phyloP scores from a whole-genome alignment of 768 basidiomycete species.

The Mycena galopus region DNA sequence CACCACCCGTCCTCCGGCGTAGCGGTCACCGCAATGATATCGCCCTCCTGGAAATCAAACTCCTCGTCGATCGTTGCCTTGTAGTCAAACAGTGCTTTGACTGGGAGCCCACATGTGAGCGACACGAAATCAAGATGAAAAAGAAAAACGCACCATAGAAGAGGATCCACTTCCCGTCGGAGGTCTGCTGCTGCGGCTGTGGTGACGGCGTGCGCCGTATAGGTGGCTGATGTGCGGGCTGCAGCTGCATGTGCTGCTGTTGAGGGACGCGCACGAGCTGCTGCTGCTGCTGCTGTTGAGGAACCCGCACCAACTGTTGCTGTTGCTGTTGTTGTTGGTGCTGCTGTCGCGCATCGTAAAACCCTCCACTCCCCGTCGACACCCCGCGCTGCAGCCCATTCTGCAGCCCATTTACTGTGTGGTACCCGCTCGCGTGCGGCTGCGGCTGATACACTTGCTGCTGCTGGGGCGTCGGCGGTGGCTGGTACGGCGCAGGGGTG shows the following conservation, averaged over 20 bases:
- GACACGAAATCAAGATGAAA: not conserved
- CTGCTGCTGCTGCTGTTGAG: slow-evolving; percentile 40
- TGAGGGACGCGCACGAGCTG: slow-evolving; percentile 14
- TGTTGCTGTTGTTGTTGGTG: slow-evolving; percentile 38
- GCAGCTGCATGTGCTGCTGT: slow-evolving; percentile 44
- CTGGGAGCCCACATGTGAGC: slow-evolving; percentile 54
- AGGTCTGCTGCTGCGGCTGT: slow-evolving; percentile 63
- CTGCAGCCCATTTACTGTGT: slow-evolving; percentile 44
- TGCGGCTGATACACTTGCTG: slow-evolving; percentile 41
- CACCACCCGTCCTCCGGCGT: slow-evolving; percentile 99
- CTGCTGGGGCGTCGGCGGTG: slow-evolving; percentile 34
- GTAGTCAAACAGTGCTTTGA: slow-evolving; percentile 94
- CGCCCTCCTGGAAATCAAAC: slow-evolving; percentile 95
- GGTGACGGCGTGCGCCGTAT: slow-evolving; percentile 66
- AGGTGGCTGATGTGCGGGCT: slow-evolving; percentile 46
- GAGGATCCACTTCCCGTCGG: too few species aligned
- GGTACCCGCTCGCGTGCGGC: slow-evolving; percentile 37
- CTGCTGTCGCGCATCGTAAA: slow-evolving; percentile 47
- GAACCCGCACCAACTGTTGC: slow-evolving; percentile 35
- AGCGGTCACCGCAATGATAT: slow-evolving; percentile 94
- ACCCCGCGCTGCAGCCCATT: slow-evolving; percentile 46
- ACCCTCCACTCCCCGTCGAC: slow-evolving; percentile 42
- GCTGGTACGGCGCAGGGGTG: slow-evolving; percentile 34
- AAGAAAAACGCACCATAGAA: slow-evolving; percentile 81
- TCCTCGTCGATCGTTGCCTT: slow-evolving; percentile 88